phyloP scores from a whole-genome alignment of 768 basidiomycete species.

The Tulasnella calospora region DNA sequence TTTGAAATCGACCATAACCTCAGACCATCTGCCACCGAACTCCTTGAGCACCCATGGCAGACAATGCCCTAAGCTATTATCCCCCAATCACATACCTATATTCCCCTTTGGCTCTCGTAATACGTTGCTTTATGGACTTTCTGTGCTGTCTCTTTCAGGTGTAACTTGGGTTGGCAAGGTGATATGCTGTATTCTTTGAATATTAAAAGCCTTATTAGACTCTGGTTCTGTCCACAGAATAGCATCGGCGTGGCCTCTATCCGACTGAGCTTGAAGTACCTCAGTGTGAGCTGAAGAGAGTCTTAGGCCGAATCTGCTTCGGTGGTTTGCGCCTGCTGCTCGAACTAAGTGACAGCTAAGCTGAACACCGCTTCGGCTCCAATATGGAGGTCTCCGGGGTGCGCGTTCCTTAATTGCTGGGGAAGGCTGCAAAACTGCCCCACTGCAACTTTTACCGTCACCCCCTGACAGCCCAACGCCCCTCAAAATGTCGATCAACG shows the following conservation, averaged over 20 bases:
- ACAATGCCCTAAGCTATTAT: not conserved
- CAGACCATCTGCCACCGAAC: slow-evolving; percentile 70
- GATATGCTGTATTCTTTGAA: not conserved
- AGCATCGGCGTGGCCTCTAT: no score
- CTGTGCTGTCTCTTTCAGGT: not conserved
- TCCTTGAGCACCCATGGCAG: slow-evolving; percentile 68
- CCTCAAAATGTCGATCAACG: slow-evolving; percentile 50
- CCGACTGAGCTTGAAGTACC: no score
- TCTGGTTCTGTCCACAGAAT: not conserved
- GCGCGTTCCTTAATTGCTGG: not conserved
- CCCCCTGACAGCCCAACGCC: not conserved
- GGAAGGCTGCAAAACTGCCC: not conserved
- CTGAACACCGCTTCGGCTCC: not conserved
- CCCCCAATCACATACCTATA: not conserved
- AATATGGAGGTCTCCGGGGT: not conserved
- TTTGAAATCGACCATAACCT: slow-evolving; percentile 80
- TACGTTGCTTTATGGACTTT: not conserved
- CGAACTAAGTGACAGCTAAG: not conserved
- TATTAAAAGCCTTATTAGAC: not conserved
- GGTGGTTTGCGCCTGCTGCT: not conserved
- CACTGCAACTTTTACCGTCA: not conserved
- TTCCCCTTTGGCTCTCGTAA: not conserved
- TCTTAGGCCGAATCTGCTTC: not conserved
- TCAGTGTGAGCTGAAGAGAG: not conserved
- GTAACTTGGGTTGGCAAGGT: not conserved